These are phyloP conservation scores for Globisporangium ultimum DNA, from an alignment of 352 stramenopile species.

Conservation along the genomic window DNA sequence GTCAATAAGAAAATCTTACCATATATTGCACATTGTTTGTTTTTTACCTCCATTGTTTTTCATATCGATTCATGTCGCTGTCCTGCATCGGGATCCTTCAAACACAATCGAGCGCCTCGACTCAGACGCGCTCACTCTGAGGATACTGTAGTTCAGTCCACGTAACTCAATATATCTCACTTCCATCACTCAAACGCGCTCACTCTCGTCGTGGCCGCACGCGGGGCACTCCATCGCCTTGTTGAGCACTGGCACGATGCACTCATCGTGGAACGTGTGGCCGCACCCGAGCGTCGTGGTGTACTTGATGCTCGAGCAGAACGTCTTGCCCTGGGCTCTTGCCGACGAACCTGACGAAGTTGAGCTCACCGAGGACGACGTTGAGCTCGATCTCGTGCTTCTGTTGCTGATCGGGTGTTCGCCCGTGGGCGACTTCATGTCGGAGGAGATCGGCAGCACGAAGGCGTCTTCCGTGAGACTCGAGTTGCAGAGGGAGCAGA, in stretches of 20 bases:
- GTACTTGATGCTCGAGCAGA: constrained; percentile 18
- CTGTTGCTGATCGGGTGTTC: too few species aligned
- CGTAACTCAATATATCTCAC: neutral
- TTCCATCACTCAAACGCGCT: neutral
- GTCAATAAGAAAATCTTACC: too few species aligned
- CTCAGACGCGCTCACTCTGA: neutral
- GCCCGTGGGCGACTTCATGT: neutral
- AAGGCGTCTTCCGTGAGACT: neutral
- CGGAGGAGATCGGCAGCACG: neutral
- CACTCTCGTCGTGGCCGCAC: constrained; percentile 17
- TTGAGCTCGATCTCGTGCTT: too few species aligned
- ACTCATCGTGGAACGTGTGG: constrained; percentile 62
- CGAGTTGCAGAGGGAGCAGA: neutral
- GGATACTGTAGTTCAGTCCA: too few species aligned
- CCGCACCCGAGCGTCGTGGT: constrained; percentile 43
- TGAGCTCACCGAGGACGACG: constrained; percentile 4
- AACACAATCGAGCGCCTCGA: too few species aligned
- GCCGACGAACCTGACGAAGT: constrained; percentile 6
- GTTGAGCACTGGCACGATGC: constrained; percentile 51
- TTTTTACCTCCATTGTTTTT: too few species aligned
- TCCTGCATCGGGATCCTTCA: too few species aligned
- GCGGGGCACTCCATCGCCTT: constrained; percentile 38
- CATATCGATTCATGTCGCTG: too few species aligned
- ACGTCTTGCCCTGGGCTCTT: constrained; percentile 9
- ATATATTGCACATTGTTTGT: too few species aligned